Base-by-base conservation (phyloP, 2,329 filamentous ascomycete genomes). In the Aspergillus ochraceoroseus region DNA sequence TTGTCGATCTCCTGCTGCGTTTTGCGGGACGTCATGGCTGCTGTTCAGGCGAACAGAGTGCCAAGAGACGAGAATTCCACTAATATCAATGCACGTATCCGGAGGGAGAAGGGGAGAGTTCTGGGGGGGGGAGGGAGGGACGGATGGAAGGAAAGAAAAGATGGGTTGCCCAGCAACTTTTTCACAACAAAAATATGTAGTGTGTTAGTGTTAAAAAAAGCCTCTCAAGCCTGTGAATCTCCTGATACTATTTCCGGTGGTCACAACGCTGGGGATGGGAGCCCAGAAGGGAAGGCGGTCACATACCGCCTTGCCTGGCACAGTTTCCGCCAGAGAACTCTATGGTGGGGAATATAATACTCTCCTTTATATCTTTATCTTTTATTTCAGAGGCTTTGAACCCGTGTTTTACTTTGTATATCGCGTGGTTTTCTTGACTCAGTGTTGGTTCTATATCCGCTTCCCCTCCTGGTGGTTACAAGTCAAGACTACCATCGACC, bases 1-100 rank as follows among this genome's bases (percentile, higher is more conserved):
- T 95, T 95, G 64, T 98, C 92, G 59, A 96, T 90, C 73, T 98
- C 92, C 72, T 96, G 89, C 67, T 92, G 86, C 58, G 95, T 79
- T 76, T 98, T 98, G 66, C 92, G 82, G 65, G 86, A 86, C 58
- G 92, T 87, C 92, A 98, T 98, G 58, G 67, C 47, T 47, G 41
- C 48, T 43, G 49, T 46, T 48, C 46, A 49, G 36, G 45, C 46
- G 57, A 51, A 55, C 49, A 41, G 47, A 39, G 34, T 46, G 52
- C 51, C 51, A 50, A 48, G 43, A 44, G 41, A 36, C 41, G 41
- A 47, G 41, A 39, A 40, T 44, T 48, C 38, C 41, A 43, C 34
- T 43, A 33, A 32, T 35, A 47, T 47, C 40, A 32, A 42, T 28
- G 33, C 42, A 30, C 19, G 46, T 45, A 38, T 31, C 44, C 26